Conservation (phyloP, 345 rosid species). For the Citrus cavaleriei region DNA sequence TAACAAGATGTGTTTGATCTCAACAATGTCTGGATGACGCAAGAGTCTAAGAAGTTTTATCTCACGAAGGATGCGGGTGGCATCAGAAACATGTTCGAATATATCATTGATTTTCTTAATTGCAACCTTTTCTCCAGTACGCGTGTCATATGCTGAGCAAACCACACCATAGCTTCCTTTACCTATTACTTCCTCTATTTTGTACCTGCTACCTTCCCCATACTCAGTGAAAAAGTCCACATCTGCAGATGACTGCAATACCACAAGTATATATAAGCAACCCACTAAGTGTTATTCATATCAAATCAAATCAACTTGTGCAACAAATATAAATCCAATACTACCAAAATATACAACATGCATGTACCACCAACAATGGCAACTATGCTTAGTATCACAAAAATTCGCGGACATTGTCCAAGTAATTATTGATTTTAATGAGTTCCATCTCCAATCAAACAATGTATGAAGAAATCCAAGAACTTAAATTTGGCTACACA, state of each 20-base stretch:
- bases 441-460: background rate
- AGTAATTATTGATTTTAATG: background rate
- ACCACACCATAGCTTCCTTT: constrained; percentile 96
- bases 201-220: constrained; percentile 88
- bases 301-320: background rate
- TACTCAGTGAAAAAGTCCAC: constrained; percentile 89
- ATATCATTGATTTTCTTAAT: constrained; percentile 90
- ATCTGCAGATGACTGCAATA: constrained; percentile 67
- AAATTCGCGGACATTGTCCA: background rate
- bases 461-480: background rate
- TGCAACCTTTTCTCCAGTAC: constrained; percentile 79
- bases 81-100: constrained; percentile 91
- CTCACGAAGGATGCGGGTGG: constrained; percentile 89
- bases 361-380: background rate
- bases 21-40: constrained; percentile 90
- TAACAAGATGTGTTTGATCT: constrained; percentile 86
- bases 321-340: background rate
- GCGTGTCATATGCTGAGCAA: constrained; percentile 82
- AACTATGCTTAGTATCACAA: background rate
- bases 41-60: constrained; percentile 82
- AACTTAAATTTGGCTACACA: background rate
- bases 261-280: constrained; percentile 9
- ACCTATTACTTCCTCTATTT: constrained; percentile 87
- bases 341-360: background rate
- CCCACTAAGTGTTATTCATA: background rate